These are phyloP conservation scores for Chlorella sp. DNA, from an alignment of 139 green algal genomes.

Conservation along the genomic window DNA sequence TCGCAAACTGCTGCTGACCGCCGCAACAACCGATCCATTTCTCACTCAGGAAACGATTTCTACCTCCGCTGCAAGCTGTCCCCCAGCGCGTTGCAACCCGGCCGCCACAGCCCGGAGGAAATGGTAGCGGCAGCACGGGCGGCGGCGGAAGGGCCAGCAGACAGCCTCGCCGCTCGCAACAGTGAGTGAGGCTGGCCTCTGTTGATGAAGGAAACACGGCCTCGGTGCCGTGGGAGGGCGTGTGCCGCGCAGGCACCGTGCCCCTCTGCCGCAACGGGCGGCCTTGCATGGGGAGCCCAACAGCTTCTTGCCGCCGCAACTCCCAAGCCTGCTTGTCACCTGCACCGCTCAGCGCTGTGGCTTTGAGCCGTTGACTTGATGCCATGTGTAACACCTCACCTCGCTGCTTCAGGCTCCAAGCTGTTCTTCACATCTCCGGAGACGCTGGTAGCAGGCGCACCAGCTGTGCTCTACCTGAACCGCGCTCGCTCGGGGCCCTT, in stretches of 20 bases:
- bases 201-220: no score
- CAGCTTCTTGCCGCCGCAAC: no score
- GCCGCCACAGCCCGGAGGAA: background rate
- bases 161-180: no score
- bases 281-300: no score
- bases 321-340: background rate
- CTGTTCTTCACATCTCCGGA: constrained; percentile 48
- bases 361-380: no score
- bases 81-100: background rate
- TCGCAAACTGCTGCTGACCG: no score
- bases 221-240: no score
- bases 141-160: background rate
- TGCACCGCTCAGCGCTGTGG: background rate
- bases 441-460: constrained; percentile 34
- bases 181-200: no score
- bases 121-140: constrained; percentile 12
- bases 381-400: no score
- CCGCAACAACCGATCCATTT: no score
- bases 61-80: constrained; percentile 33
- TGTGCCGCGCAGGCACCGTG: no score
- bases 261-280: no score
- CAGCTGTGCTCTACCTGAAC: constrained; percentile 47
- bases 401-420: background rate
- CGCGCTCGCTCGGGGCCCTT: background rate
- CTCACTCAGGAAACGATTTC: constrained; percentile 41